phyloP scores from a whole-genome alignment of 1,139 yeast genomes.

The Taiozyma onychis region DNA sequence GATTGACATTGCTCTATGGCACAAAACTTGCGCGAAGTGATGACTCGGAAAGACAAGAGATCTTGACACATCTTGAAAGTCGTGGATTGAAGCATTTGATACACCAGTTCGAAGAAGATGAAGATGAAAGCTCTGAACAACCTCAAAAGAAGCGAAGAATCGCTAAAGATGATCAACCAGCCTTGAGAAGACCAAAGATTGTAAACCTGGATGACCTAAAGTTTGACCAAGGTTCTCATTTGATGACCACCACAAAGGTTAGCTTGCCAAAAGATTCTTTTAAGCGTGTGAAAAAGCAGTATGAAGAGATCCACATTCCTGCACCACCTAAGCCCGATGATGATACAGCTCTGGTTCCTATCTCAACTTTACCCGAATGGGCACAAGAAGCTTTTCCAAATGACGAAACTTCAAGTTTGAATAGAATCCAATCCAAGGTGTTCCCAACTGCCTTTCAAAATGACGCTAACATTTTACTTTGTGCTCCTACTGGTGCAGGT shows the following conservation, averaged over 20 bases:
- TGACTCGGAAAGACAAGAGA: constrained; percentile 26
- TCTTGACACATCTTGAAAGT: constrained; percentile 29
- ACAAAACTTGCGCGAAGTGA: constrained; percentile 36
- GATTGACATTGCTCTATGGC: constrained; percentile 52
- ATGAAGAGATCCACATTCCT: constrained; percentile 88
- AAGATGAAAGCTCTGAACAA: constrained; percentile 16
- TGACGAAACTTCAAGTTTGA: constrained; percentile 59
- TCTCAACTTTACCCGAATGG: constrained; percentile 73
- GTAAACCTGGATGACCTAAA: constrained; percentile 60
- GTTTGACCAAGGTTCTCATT: constrained; percentile 69
- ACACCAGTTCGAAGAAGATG: constrained; percentile 13
- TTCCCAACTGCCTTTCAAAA: constrained; percentile 68
- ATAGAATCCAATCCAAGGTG: constrained; percentile 79
- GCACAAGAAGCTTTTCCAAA: constrained; percentile 71
- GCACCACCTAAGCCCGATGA: constrained; percentile 49
- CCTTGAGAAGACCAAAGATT: constrained; percentile 41
- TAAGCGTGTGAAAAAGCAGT: constrained; percentile 63
- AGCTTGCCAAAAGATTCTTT: constrained; percentile 79
- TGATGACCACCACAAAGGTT: constrained; percentile 62
- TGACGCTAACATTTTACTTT: constrained; percentile 70
- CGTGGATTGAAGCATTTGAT: constrained; percentile 30
- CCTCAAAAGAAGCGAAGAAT: constrained; percentile 22
- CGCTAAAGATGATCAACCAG: not conserved
- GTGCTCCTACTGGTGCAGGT: constrained; percentile 99
- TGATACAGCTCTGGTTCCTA: constrained; percentile 50